phyloP scores from a whole-genome alignment of 2,329 filamentous ascomycete species.

The Clonostachys solani region DNA sequence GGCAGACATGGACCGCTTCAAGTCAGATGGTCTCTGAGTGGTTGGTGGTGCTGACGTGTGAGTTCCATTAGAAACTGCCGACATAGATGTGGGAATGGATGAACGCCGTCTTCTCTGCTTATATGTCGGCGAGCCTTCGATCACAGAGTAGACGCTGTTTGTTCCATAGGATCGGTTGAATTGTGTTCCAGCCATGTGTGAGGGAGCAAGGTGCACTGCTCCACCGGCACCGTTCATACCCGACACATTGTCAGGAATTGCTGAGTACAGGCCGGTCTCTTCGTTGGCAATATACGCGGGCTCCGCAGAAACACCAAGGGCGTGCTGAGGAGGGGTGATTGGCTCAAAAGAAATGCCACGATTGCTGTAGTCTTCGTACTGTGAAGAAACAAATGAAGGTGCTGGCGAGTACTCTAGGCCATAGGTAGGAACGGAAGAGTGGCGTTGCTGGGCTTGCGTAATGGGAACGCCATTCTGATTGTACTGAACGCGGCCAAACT shows the following conservation, averaged over 20 bases:
- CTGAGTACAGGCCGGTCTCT: conserved; percentile 92
- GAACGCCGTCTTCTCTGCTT: conserved; percentile 94
- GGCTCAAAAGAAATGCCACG: conserved; percentile 95
- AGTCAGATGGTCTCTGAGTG: conserved; percentile 79
- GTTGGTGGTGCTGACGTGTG: conserved; percentile 54
- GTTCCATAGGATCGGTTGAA: conserved; percentile 69
- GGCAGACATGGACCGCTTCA: conserved; percentile 84
- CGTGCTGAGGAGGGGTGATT: conserved; percentile 90
- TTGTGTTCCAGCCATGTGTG: conserved; percentile 75
- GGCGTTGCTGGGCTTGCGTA: conserved; percentile 79
- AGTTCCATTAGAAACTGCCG: conserved; percentile 63
- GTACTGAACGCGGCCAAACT: conserved; percentile 79
- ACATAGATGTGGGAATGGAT: conserved; percentile 79
- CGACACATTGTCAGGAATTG: conserved; percentile 79
- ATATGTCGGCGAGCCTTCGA: conserved; percentile 97
- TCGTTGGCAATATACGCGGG: conserved; percentile 98
- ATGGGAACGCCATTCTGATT: conserved; percentile 89
- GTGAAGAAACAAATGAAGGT: conserved; percentile 96
- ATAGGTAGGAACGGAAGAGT: conserved; percentile 98
- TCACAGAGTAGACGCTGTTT: conserved; percentile 88
- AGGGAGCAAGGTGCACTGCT: conserved; percentile 86
- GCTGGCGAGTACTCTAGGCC: conserved; percentile 94
- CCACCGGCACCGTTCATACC: conserved; percentile 74
- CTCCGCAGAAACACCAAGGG: conserved; percentile 75
- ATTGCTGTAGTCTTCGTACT: conserved; percentile 97